These are phyloP conservation scores for Fonsecaea pedrosoi DNA, from an alignment of 2,329 filamentous ascomycete species.

Conservation along the genomic window DNA sequence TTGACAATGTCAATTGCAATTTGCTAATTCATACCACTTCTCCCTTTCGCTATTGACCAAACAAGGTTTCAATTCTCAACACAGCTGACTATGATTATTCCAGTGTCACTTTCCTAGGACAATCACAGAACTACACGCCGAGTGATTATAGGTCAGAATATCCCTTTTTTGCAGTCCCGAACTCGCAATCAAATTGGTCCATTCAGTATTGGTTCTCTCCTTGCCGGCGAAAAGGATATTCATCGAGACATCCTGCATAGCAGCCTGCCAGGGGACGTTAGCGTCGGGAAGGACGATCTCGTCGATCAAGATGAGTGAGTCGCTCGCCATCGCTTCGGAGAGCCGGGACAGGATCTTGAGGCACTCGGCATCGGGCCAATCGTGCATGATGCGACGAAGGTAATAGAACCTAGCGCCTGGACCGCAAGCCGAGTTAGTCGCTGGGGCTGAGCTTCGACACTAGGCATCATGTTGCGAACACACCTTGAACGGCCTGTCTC, in stretches of 20 bases:
- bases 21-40: too few species aligned
- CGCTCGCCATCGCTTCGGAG: constrained; percentile 44
- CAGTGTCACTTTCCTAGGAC: constrained; percentile 14
- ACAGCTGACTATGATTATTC: too few species aligned
- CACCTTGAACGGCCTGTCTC: constrained; percentile 43
- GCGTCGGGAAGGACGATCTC: constrained; percentile 52
- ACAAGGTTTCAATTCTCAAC: too few species aligned
- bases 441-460: neutral
- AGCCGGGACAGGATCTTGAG: constrained; percentile 46
- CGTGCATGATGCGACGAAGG: constrained; percentile 43
- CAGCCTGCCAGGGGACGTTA: constrained; percentile 44
- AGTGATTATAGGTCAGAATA: constrained; percentile 21
- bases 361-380: constrained; percentile 43
- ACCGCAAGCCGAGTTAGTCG: neutral
- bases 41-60: too few species aligned
- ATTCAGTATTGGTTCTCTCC: constrained; percentile 49
- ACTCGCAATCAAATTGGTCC: constrained; percentile 42
- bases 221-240: constrained; percentile 45
- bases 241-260: constrained; percentile 50
- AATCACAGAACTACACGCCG: constrained; percentile 18
- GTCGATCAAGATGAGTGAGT: constrained; percentile 52
- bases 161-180: constrained; percentile 23
- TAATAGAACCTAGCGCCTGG: constrained; percentile 43
- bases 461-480: neutral
- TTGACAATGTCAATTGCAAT: too few species aligned